phyloP scores from a whole-genome alignment of 768 basidiomycete species.

The Suillus ampliporus region DNA sequence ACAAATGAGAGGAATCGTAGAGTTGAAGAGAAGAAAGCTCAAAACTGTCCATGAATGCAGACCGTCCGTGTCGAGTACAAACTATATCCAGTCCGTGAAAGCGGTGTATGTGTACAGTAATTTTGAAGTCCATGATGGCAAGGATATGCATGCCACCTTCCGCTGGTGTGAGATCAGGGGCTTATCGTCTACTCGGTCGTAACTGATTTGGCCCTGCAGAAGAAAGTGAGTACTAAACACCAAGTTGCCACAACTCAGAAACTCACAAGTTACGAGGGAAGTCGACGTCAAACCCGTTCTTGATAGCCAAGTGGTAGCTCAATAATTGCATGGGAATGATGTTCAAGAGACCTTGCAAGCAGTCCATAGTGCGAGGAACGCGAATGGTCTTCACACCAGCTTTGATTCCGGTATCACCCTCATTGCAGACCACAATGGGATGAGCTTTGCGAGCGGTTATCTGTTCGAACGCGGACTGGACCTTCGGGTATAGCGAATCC shows the following conservation, averaged over 20 bases:
- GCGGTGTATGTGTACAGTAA: slow-evolving; percentile 18
- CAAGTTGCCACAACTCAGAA: slow-evolving; percentile 6
- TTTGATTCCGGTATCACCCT: slow-evolving; percentile 82
- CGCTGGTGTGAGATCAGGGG: slow-evolving; percentile 1
- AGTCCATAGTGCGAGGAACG: slow-evolving; percentile 93
- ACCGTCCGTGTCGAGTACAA: slow-evolving; percentile 36
- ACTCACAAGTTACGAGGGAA: slow-evolving; percentile 95
- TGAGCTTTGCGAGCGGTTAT: slow-evolving; percentile 97
- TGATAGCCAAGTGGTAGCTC: slow-evolving; percentile 95
- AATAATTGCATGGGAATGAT: slow-evolving; percentile 95
- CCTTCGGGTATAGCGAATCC: slow-evolving; percentile 98
- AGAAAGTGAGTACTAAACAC: slow-evolving; percentile 17
- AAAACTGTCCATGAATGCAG: slow-evolving; percentile 29
- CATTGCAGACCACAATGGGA: slow-evolving; percentile 94
- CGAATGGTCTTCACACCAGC: slow-evolving; percentile 85
- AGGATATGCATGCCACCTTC: slow-evolving; percentile 2
- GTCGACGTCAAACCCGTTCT: slow-evolving; percentile 96
- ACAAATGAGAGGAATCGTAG: not conserved
- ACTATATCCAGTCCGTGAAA: slow-evolving; percentile 26
- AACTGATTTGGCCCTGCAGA: slow-evolving; percentile 72
- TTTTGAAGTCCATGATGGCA: slow-evolving; percentile 19
- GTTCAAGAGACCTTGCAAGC: slow-evolving; percentile 93
- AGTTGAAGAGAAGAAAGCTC: slow-evolving; percentile 7
- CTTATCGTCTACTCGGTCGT: slow-evolving; percentile 62
- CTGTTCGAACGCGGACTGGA: slow-evolving; percentile 94